Base-by-base conservation (phyloP, 768 basidiomycete species). In the Boletus patriciae region DNA sequence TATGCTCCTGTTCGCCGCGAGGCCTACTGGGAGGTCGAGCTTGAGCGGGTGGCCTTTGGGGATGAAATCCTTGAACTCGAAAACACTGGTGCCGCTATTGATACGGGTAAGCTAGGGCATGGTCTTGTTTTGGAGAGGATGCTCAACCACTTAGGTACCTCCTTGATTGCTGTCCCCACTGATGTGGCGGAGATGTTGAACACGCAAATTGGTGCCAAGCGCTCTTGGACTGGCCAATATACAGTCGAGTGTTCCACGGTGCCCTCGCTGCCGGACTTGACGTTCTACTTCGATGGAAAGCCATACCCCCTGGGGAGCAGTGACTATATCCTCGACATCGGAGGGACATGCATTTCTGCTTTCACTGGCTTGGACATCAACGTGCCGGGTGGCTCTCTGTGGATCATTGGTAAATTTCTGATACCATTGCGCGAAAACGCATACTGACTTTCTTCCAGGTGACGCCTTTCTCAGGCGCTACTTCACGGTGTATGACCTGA, bases 121-220 rank as follows among this genome's bases (percentile, higher is more conserved):
- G 1, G 12, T 19, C 21, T 13, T 29, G 25, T n/a, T 3, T 12
- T 45, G 38, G 50, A 43, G 16, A 34, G 19, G 13, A 33, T 42
- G 29, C 52, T 67, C 43, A 64, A 12, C 23, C 46, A 29, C 1
- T 50, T 9, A 87, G 94, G 94, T 52, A 98, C 97, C 40, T 95
- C 93, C 8, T 80, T 98, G 58, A 98, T 98, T 65, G 96, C 89
- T 47, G 78, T 96, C 48, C 96, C 96, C 49, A 86, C 87, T 55
- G 96, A 98, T 67, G 82, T 98, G 52, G 95, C 97, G 50, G 97
- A 99, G 79, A 92, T 99, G 92, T 78, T 99, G 66, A 98, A 99
- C 76, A 78, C 88, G 33, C 86, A 90, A 72, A 97, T 99, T 51
- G 97, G 97, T 57, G 96, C 96, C 15, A 90, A 83, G 76, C 92